Evolutionary conservation across 2,329 filamentous ascomycete species (phyloP).

Genomic region (Xylaria multiplex): DNA sequence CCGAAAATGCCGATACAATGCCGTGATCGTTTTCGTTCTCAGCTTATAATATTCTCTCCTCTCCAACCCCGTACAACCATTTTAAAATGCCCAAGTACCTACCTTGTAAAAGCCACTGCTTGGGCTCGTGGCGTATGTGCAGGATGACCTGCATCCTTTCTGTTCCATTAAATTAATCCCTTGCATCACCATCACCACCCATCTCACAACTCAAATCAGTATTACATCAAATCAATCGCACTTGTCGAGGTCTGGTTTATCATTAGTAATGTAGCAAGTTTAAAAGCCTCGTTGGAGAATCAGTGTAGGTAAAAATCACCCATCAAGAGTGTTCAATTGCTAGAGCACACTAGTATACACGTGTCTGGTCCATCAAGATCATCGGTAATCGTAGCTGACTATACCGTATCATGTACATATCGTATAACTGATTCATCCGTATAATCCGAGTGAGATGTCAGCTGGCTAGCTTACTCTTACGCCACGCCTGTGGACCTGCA

Average conservation of each 20-base stretch:
- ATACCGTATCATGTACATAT: slow-evolving; percentile 17
- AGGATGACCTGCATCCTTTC: slow-evolving; percentile 13
- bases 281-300: neutral
- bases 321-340: neutral
- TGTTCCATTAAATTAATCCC: slow-evolving; percentile 26
- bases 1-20: slow-evolving; percentile 11
- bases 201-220: too few species aligned
- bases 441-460: slow-evolving; percentile 7
- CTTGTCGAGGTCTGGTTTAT: neutral
- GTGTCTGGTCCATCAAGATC: neutral
- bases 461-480: slow-evolving; percentile 16
- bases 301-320: neutral
- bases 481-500: slow-evolving; percentile 16
- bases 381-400: slow-evolving; percentile 5
- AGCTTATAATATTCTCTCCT: neutral
- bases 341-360: neutral
- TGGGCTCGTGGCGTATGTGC: slow-evolving; percentile 16
- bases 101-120: neutral
- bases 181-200: slow-evolving; percentile 11
- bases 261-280: too few species aligned
- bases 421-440: slow-evolving; percentile 18
- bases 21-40: slow-evolving; percentile 1
- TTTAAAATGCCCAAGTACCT: too few species aligned
- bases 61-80: too few species aligned
- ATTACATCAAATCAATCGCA: too few species aligned